Conservation (phyloP, 805 yeast genomes). For the Saccharomycopsis fodiens region DNA sequence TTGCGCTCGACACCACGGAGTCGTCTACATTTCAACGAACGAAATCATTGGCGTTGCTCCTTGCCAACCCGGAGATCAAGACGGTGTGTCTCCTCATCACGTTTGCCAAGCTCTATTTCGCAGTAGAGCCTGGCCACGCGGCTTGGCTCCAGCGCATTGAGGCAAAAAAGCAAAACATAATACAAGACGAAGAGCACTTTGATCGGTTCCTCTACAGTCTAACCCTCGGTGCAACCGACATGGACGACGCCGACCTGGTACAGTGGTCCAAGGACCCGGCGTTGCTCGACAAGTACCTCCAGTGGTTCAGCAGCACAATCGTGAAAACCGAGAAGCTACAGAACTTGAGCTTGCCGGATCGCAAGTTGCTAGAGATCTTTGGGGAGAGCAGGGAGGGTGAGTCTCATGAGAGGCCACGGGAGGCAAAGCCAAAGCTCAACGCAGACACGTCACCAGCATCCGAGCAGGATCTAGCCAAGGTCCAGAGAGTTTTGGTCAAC, state of each 20-base stretch:
- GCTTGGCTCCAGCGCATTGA: slow-evolving; percentile 20
- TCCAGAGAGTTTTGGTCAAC: slow-evolving; percentile 15
- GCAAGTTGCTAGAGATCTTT: slow-evolving; percentile 25
- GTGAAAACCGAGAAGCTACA: slow-evolving; percentile 26
- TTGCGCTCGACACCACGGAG: not conserved
- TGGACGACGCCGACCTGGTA: slow-evolving; percentile 16
- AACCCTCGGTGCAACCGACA: slow-evolving; percentile 23
- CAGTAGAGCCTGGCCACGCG: slow-evolving; percentile 1
- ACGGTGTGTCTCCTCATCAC: slow-evolving; percentile 19
- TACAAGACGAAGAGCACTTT: slow-evolving; percentile 27
- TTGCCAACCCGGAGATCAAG: slow-evolving; percentile 24
- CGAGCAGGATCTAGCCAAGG: slow-evolving; percentile 3
- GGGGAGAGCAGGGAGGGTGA: slow-evolving; percentile 12
- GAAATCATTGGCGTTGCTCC: not conserved
- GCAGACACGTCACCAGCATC: not conserved
- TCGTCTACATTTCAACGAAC: not conserved
- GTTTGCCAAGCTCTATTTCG: slow-evolving; percentile 24
- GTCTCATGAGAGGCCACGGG: not conserved
- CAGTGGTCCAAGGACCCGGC: slow-evolving; percentile 43
- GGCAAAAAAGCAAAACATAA: slow-evolving; percentile 3
- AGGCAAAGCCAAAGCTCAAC: not conserved
- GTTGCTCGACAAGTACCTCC: slow-evolving; percentile 35
- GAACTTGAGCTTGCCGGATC: slow-evolving; percentile 21
- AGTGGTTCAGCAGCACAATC: slow-evolving; percentile 39
- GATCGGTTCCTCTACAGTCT: slow-evolving; percentile 21